A percentile compares a stretch with the other conserved stretches of the same genome.
Conservation (phyloP, 2,329 filamentous ascomycete genomes). For the Rutstroemia sp. region DNA sequence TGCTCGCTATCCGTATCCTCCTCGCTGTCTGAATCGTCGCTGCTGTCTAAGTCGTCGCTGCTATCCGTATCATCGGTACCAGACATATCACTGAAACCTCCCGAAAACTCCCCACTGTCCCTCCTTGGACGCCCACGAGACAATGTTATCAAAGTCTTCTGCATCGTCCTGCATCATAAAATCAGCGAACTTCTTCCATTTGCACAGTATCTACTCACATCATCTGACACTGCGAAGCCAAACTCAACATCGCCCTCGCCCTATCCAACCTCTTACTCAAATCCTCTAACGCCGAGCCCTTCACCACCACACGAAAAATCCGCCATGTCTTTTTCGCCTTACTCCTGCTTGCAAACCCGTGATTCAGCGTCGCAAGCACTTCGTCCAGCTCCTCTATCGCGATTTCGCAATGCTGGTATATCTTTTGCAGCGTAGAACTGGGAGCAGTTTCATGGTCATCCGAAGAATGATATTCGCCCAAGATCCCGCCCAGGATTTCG, state of each 20-base stretch:
- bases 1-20: too few relatives aligned
- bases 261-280: neutral
- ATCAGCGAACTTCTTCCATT: neutral
- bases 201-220: neutral
- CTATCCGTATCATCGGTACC: too few relatives aligned
- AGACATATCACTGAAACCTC: too few relatives aligned
- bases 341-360: neutral
- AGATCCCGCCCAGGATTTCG: neutral
- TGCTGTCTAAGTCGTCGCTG: too few relatives aligned
- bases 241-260: neutral
- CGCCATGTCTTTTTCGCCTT: neutral
- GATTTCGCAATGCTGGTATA: neutral
- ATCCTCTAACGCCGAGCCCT: neutral
- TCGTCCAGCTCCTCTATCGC: neutral
- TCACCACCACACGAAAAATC: neutral
- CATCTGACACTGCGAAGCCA: neutral
- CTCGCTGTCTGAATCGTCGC: too few relatives aligned
- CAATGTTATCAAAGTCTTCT: too few relatives aligned
- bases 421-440: neutral
- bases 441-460: neutral
- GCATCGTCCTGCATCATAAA: too few relatives aligned
- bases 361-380: neutral
- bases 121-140: too few relatives aligned
- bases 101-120: too few relatives aligned
- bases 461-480: neutral